Base-by-base conservation (phyloP, 2,329 filamentous ascomycete genomes). In the Xylariaceae sp. region DNA sequence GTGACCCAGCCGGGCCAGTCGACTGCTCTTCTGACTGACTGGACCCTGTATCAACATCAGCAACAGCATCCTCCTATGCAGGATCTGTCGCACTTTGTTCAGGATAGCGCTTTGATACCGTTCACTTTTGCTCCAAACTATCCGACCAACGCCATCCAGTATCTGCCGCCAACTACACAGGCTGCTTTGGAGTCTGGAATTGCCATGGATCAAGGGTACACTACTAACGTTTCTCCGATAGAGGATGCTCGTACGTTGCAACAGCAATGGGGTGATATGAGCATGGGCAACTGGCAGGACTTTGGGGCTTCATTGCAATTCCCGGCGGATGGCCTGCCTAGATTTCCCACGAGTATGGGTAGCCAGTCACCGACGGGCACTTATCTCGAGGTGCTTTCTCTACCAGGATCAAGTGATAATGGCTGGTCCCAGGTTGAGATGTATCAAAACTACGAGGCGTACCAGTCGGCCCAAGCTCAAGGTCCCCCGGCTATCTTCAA, bases 351-450 rank as follows among this genome's bases (percentile, higher is more conserved):
- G 23, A 66, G 78, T 67, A 67, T 82, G 60, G 80, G 77, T 59
- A 83, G 77, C 71, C 87, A 84, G 69, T 92, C 89, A 44, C 89
- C 89, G 0, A 89, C 87, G 1, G 87, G 89, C 67, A 89, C 88
- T 35, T 92, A 90, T 73, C 78, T 96, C 51, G 92, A 97, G 74
- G 89, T 96, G 39, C 78, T 93, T 53, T 97, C 93, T 5, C 78
- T 96, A 49, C 82, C 84, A 23, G 88, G 86, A 58, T 91, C 91
- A n/a, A 90, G 89, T 70, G 92, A 95, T 68, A 90, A 92, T 67
- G 90, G 90, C 59, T 97, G 92, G 92, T 86, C 85, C 54, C 84
- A 89, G 66, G 86, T 97, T 59, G 89, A 94, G 65, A 83, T 85
- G 71, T 87, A 87, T 61, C 87, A 85, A 62, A 88, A 87, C 44